Base-by-base conservation (phyloP, 768 basidiomycete genomes). In the Mrakia hoshinonis region DNA sequence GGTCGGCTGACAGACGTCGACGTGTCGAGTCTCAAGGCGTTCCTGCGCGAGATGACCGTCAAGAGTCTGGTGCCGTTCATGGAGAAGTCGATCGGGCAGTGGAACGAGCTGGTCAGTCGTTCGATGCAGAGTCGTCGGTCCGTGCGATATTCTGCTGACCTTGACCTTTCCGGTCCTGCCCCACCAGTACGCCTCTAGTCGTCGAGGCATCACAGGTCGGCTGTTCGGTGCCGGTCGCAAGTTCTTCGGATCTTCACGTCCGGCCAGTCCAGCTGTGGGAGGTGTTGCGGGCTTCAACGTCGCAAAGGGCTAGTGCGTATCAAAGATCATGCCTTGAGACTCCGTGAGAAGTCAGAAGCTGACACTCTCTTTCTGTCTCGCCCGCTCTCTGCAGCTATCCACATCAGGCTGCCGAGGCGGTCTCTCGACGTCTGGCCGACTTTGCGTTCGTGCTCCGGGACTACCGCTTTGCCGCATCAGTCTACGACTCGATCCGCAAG, bases 11-110 rank as follows among this genome's bases (percentile, higher is more conserved):
- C 81, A 11, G 87, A 91, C 75, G 80, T 81, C 60, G 92, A 95
- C 80, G 88, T 91, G 18, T 84, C 88, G 67, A 84, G 86, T 75
- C 85, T 87, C 7, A 86, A 87, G 0, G 85, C 85, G 67, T 92
- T 97, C 76, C 84, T 91, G 12, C 85, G 92, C 55, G 94, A 96
- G 79, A 89, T 97, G 75, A 83, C 91, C 4, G 87, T 88, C 13
- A 91, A 90, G 86, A 93, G 90, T 77, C 80, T 98, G 55, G 79
- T 97, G 3, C 94, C 94, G 0, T 97, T 91, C 91, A 94, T 98
- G 91, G 95, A 98, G 81, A 91, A 88, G 76, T 88, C 87, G 78
- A 89, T 94, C 6, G 75, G 91, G 58, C 91, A 95, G 74, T 95
- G 93, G 91, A 97, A 96, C 77, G 94, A 98, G 81, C 83, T 83